These are phyloP conservation scores for Quercus tomentella DNA, from an alignment of 331 rosid genomes.

Conservation along the genomic window DNA sequence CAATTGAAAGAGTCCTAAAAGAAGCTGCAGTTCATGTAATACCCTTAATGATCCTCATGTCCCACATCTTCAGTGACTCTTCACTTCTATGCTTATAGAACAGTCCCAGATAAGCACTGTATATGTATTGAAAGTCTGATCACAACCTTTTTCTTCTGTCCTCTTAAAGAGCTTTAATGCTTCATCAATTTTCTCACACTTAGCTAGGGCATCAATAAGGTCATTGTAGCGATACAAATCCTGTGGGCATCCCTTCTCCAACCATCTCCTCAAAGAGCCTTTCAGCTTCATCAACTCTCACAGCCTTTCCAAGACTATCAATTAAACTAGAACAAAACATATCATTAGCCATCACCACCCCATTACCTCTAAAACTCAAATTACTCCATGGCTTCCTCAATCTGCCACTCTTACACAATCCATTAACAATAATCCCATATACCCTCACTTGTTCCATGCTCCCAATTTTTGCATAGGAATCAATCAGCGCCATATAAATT, in stretches of 20 bases:
- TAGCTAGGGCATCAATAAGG: constrained; percentile 63
- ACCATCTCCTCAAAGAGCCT: constrained; percentile 67
- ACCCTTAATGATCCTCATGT: constrained; percentile 83
- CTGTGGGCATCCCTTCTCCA: constrained; percentile 44
- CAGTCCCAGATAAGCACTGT: constrained; percentile 66
- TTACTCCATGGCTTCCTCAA: constrained; percentile 64
- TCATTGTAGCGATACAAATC: constrained; percentile 79
- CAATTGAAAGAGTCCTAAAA: constrained; percentile 74
- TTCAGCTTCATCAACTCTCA: constrained; percentile 76
- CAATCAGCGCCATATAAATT: constrained; percentile 64
- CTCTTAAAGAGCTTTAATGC: constrained; percentile 49
- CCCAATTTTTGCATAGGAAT: constrained; percentile 61
- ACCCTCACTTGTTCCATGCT: constrained; percentile 61
- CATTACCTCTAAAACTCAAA: constrained; percentile 35
- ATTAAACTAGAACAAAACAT: constrained; percentile 72
- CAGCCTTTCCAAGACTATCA: constrained; percentile 86
- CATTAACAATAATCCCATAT: constrained; percentile 76
- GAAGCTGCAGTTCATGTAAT: constrained; percentile 72
- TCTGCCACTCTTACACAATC: constrained; percentile 71
- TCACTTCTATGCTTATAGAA: constrained; percentile 70
- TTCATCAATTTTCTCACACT: constrained; percentile 60
- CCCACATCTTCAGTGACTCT: constrained; percentile 74
- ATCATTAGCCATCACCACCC: constrained; percentile 45
- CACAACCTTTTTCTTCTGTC: constrained; percentile 81
- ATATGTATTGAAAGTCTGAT: constrained; percentile 70